phyloP scores from a whole-genome alignment of 73 alveolate genomes.

The Symbiodinium pilosum region DNA sequence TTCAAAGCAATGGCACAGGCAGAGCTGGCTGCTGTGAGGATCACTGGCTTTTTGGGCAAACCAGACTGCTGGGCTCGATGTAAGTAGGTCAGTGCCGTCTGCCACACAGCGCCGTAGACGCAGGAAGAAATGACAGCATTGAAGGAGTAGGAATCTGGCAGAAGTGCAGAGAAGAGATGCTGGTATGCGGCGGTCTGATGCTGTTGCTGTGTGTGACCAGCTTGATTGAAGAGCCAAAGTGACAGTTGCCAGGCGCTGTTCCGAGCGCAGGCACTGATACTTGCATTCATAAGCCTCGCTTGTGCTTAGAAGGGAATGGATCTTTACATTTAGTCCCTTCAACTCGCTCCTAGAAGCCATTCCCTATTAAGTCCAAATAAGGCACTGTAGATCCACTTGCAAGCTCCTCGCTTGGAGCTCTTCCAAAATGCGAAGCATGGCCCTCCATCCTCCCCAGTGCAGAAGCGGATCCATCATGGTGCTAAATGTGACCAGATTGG shows the following conservation, averaged over 20 bases:
- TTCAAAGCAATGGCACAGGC: conserved; percentile 34
- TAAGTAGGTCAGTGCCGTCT: background rate
- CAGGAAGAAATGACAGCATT: conserved; percentile 64
- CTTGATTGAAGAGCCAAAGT: background rate
- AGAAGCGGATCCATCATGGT: conserved; percentile 27
- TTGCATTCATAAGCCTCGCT: background rate
- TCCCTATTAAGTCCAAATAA: no score
- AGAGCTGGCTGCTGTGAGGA: conserved; percentile 25
- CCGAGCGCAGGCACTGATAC: background rate
- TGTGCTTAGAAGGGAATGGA: no score
- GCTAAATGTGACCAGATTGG: conserved; percentile 45
- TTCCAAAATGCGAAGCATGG: background rate
- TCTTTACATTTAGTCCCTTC: no score
- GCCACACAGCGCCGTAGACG: conserved; percentile 18
- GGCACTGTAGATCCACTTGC: background rate
- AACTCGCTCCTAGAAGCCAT: no score
- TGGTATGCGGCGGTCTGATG: no score
- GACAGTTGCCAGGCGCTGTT: background rate
- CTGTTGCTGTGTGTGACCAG: no score
- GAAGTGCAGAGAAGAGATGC: no score
- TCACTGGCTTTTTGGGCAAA: background rate
- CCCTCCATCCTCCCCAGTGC: conserved; percentile 48
- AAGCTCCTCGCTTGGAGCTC: background rate
- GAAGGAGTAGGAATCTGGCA: conserved; percentile 8
- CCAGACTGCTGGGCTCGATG: background rate